Base-by-base conservation (phyloP, 148 eudicot species). In the Rhododendron griersonianum region DNA sequence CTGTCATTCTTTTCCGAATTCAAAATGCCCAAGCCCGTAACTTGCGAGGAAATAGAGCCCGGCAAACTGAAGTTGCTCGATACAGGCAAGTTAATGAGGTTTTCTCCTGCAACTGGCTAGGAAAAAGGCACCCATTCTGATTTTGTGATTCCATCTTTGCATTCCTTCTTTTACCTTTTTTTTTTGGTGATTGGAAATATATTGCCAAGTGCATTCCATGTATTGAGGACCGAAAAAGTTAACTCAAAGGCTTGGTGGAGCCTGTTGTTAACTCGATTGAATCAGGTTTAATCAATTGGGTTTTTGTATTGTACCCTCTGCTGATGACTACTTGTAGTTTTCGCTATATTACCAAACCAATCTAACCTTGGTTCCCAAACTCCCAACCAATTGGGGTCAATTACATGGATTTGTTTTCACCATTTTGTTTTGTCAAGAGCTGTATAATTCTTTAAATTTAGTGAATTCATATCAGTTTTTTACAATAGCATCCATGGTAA, bases 1-100 rank as follows among this genome's bases (percentile, higher is more conserved):
- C 99, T 21, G 99, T 98, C 83, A 98, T 96, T 21, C 98, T 98
- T 73, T 87, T 98, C 75, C 92, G 98, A 77, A 91, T 98, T 88
- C 98, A 93, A 90, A 92, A 67, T 87, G 78, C 78, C 63, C 91
- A 88, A 39, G 65, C 88, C 81, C 92, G 80, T 78, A 84, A 84
- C 45, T 57, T 81, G 63, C 87, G 84, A 79, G 92, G 92, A 87
- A 87, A 82, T 84, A 85, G 85, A 86, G 84, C 83, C 85, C 92
- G 59, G 80, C 94, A 89, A 84, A 85, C 59, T 83, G 94, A 93
- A 75, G 23, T 82, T 71, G 53, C 90, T 82, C 90, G 86, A 80
- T 93, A 91, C 92, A 95, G 99, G 99, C 90, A 93, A 91, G 94
- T 90, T 19, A 35, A 85, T 47, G 37, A 33, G 19, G 21, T 67